Conservation (phyloP, 1,284 basidiomycete species). For the Trichosporon sp. region DNA sequence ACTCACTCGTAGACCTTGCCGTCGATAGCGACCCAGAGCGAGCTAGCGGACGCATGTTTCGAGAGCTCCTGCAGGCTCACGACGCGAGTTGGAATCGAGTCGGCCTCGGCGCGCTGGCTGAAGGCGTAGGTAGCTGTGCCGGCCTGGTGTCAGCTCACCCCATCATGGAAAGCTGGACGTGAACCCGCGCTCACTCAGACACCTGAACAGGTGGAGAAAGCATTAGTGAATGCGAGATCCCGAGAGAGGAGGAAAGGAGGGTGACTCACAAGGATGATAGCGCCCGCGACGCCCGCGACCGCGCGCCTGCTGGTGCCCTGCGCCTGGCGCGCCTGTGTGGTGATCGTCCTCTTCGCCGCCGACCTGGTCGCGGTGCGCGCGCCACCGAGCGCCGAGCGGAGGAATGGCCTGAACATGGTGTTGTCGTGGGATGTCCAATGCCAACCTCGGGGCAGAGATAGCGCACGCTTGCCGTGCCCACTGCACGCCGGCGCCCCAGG, state of each 20-base stretch:
- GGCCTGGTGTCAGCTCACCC: conserved; percentile 6
- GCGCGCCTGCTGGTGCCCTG: background rate
- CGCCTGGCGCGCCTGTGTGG: background rate
- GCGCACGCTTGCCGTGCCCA: background rate
- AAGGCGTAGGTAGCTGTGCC: background rate
- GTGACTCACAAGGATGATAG: background rate
- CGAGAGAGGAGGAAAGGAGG: background rate
- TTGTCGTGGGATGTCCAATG: background rate
- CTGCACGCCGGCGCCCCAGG: background rate
- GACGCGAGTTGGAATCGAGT: conserved; percentile 2
- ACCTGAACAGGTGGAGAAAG: background rate
- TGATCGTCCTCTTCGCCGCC: background rate
- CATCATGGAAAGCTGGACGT: no score
- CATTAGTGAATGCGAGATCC: background rate
- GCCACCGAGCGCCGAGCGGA: background rate
- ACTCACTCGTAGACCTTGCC: conserved; percentile 41
- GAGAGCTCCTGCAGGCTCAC: conserved; percentile 24
- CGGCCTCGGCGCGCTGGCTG: background rate
- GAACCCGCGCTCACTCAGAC: no score
- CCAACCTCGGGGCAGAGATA: background rate
- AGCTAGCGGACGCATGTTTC: conserved; percentile 25
- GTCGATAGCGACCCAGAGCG: conserved; percentile 43
- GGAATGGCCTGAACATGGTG: background rate
- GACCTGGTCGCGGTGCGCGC: background rate
- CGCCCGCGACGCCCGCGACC: background rate